Base-by-base conservation (phyloP, 2,329 filamentous ascomycete genomes). In the Lachnellula occidentalis region DNA sequence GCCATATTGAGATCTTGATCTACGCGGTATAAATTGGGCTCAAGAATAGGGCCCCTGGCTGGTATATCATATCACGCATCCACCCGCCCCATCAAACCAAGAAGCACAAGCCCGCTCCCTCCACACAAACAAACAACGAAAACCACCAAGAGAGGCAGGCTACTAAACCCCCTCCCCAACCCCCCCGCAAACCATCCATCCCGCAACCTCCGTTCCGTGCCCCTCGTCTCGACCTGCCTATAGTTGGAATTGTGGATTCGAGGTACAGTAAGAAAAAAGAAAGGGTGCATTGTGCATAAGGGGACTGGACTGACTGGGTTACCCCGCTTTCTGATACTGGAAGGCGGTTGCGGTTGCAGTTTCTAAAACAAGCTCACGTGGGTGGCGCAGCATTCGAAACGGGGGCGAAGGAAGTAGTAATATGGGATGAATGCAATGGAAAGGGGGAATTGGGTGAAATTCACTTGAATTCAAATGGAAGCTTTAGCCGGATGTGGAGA, bases 151-250 rank as follows among this genome's bases (percentile, higher is more conserved):
- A n/a, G n/a, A n/a, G 8, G 2, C 27, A 47, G 12, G 47, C 43
- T 17, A 48, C 17, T 17, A 21, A 46, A 58, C 66, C 62, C 68
- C 1, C 65, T 67, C 41, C 58, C 60, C 51, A 71, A 67, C 41
- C 61, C 58, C 27, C 58, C 60, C 2, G 51, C 61, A 58, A 70
- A 70, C 1, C 55, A 56, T 12, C 1, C 55, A 56, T 12, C 53
- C 47, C 24, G 66, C 66, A 14, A 68, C 72, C 50, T 71, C 66
- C 8, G 65, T 69, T 71, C 66, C 8, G 65, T 69, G 3, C 67
- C 71, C 1, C 65, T 66, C 4, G 70, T 72, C 14, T 59, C 56
- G 11, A 64, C 58, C 22, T n/a, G n/a, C n/a, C n/a, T n/a, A n/a
- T 21, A 21, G 41, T 21, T 31, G 27, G 27, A 31, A 11, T 31